phyloP scores from a whole-genome alignment of 2,329 filamentous ascomycete species.

The Diaporthe aspalathi region DNA sequence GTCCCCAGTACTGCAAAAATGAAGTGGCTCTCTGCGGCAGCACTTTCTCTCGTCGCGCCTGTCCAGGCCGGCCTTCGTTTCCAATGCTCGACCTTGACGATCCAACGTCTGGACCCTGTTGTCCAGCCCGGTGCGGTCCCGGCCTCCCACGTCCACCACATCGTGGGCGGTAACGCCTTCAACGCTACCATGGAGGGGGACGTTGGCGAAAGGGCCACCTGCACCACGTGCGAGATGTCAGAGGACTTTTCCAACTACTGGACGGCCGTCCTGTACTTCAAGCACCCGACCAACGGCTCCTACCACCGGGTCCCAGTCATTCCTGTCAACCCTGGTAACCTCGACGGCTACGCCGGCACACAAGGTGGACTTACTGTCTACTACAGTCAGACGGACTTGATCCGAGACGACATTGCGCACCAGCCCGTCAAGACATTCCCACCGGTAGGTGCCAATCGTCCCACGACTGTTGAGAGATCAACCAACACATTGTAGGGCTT shows the following conservation, averaged over 20 bases:
- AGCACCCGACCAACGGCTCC: slow-evolving; percentile 41
- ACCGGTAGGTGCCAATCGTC: slow-evolving; percentile 41
- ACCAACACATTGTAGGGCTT: slow-evolving; percentile 49
- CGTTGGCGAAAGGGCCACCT: slow-evolving; percentile 46
- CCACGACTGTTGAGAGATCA: neutral
- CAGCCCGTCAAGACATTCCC: slow-evolving; percentile 53
- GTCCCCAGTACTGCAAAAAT: slow-evolving; percentile 28
- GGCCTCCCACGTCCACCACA: slow-evolving; percentile 43
- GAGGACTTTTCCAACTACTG: slow-evolving; percentile 51
- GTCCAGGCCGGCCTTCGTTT: slow-evolving; percentile 46
- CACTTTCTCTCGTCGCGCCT: slow-evolving; percentile 37
- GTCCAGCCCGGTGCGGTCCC: slow-evolving; percentile 42
- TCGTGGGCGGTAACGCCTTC: slow-evolving; percentile 43
- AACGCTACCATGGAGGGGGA: slow-evolving; percentile 45
- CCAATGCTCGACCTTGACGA: slow-evolving; percentile 46
- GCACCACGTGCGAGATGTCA: slow-evolving; percentile 50
- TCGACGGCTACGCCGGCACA: slow-evolving; percentile 47
- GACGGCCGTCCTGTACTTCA: slow-evolving; percentile 47
- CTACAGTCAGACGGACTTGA: slow-evolving; percentile 55
- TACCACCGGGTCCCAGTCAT: slow-evolving; percentile 48
- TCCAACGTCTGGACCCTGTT: slow-evolving; percentile 46
- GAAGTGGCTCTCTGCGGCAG: slow-evolving; percentile 41
- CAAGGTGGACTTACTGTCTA: slow-evolving; percentile 56
- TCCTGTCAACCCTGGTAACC: slow-evolving; percentile 45
- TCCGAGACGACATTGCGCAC: slow-evolving; percentile 50